Percentiles rank a stretch among this genome's conserved stretches.
Evolutionary conservation across 441 rosid species (phyloP).

Genomic region (Syzygium syzygioides): DNA sequence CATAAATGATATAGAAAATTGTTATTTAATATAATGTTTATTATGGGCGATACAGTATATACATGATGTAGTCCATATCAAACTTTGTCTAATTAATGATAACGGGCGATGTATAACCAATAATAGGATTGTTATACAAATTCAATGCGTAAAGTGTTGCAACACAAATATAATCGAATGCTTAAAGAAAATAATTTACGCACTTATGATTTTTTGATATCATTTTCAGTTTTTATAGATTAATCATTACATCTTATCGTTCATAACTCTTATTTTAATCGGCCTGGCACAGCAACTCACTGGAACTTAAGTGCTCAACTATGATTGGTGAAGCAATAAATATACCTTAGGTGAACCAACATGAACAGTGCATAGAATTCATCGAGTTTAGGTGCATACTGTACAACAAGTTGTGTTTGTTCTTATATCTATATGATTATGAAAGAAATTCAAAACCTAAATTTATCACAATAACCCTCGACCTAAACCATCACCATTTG

Average conservation of each 20-base stretch:
- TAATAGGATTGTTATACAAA: background rate
- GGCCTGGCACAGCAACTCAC: background rate
- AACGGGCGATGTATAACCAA: background rate
- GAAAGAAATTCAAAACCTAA: background rate
- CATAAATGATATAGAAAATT: fast-evolving
- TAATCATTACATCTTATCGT: background rate
- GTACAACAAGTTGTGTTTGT: background rate
- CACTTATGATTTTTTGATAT: background rate
- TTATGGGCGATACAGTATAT: background rate
- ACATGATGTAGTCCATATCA: background rate
- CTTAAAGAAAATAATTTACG: background rate
- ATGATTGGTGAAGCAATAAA: background rate
- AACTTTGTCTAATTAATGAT: background rate
- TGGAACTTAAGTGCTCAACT: background rate
- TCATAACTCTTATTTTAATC: background rate
- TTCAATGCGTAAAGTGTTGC: background rate
- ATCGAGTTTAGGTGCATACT: background rate
- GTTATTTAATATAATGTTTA: background rate
- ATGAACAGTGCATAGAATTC: background rate
- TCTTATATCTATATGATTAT: background rate
- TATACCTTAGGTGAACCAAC: background rate
- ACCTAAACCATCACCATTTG: background rate
- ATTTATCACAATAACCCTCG: background rate
- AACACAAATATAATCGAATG: no score
- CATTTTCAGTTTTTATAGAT: background rate